Base-by-base conservation (phyloP, 2,329 filamentous ascomycete species). In the Xylariaceae sp. region DNA sequence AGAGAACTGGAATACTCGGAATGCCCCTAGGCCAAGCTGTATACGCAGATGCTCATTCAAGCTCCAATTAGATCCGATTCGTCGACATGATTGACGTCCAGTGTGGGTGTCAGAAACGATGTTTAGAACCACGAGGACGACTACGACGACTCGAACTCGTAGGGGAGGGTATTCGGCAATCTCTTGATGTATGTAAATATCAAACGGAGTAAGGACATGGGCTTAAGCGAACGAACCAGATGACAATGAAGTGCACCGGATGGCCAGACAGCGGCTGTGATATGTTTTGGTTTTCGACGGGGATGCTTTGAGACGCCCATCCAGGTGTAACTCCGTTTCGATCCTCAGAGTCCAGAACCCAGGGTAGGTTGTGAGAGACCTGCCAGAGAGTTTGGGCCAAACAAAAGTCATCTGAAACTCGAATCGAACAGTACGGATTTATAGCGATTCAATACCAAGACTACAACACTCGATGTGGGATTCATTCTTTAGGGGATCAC, bases 241-340 rank as follows among this genome's bases (percentile, higher is more conserved):
- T 27, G 22, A 27, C 22, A 27, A 27, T 27, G 22, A 27, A 52
- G 50, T 44, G 42, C 44, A 58, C 52, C 47, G 52, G 49, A 45
- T 39, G 53, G 50, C 53, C 49, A 35, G 55, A 53, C 35, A 39
- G 48, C 30, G 47, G 44, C 47, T 47, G 55, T 48, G 36, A 44
- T 44, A 31, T 47, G 44, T 54, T 53, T 50, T 57, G 49, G 32
- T 56, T 57, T 57, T 54, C 46, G 56, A 44, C 53, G 49, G 42
- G 43, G 44, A 22, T 53, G 40, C 40, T 45, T 58, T 58, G 55
- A 61, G 59, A 64, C 57, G 56, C 55, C 53, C 50, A 58, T 58
- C 52, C 45, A 56, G 57, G 53, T 48, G 55, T 54, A 47, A 51
- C 47, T 48, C 50, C 47, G 57, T 57, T 60, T 59, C 56, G 49